Evolutionary conservation across 768 basidiomycete genomes (phyloP).

Genomic region (Lentinula edodes): DNA sequence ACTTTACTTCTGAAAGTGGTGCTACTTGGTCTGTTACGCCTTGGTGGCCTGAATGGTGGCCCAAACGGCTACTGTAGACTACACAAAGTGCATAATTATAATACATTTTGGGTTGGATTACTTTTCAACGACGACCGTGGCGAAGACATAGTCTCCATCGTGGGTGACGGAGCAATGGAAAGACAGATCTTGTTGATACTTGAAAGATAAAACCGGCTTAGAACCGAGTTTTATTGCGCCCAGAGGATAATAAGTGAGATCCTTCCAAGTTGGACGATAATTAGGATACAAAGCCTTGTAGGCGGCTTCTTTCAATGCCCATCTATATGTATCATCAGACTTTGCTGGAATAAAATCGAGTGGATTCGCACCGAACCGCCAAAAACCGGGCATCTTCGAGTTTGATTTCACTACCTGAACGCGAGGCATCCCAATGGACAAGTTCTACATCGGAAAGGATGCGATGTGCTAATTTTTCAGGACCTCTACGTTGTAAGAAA

Average conservation of each 20-base stretch:
- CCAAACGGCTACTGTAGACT: slow-evolving; percentile 12
- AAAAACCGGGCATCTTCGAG: slow-evolving; percentile 43
- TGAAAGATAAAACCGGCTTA: slow-evolving; percentile 40
- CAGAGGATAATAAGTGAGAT: slow-evolving; percentile 46
- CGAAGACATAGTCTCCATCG: slow-evolving; percentile 72
- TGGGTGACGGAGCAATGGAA: slow-evolving; percentile 76
- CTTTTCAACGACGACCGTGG: slow-evolving; percentile 60
- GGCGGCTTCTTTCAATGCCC: slow-evolving; percentile 80
- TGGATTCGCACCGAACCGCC: slow-evolving; percentile 58
- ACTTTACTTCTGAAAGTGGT: slow-evolving; percentile 28
- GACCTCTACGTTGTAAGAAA: slow-evolving; percentile 43
- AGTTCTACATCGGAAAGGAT: slow-evolving; percentile 56
- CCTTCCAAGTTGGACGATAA: slow-evolving; percentile 66
- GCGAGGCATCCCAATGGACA: slow-evolving; percentile 31
- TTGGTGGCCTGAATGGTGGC: slow-evolving; percentile 71
- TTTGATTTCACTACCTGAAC: slow-evolving; percentile 10
- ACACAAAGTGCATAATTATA: neutral
- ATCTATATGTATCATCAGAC: slow-evolving; percentile 35
- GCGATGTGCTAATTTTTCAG: slow-evolving; percentile 45
- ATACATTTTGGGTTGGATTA: neutral
- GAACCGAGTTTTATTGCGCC: slow-evolving; percentile 22
- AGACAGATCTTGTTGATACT: slow-evolving; percentile 22
- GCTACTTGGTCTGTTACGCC: slow-evolving; percentile 45
- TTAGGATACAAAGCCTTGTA: slow-evolving; percentile 79
- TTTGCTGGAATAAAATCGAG: neutral